A percentile compares a stretch with the other conserved stretches of the same genome.
Conservation (phyloP, 2,329 filamentous ascomycete genomes). For the Pyrenophora teres region DNA sequence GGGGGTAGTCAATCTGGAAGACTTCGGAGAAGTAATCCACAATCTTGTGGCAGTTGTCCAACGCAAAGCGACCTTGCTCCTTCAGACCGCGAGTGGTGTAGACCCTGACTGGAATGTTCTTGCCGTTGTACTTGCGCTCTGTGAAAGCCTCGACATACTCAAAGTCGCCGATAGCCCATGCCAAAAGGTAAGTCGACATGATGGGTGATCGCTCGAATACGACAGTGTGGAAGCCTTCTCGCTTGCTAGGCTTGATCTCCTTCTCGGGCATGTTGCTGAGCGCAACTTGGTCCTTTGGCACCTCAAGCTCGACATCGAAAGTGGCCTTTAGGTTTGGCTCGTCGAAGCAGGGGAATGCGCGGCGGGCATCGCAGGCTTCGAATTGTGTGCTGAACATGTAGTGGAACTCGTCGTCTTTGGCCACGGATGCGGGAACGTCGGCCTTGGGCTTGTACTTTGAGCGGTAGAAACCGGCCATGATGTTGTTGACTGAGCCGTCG, state of each 20-base stretch:
- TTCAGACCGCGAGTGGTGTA: conserved; percentile 96
- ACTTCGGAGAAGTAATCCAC: conserved; percentile 97
- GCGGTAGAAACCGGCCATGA: conserved; percentile 90
- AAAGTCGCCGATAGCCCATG: conserved; percentile 96
- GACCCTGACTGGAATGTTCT: conserved; percentile 87
- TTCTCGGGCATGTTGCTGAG: conserved; percentile 96
- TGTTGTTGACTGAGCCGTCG: conserved; percentile 79
- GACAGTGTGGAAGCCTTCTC: conserved; percentile 73
- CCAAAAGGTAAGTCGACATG: conserved; percentile 96
- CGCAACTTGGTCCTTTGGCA: conserved; percentile 84
- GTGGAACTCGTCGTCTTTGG: conserved; percentile 68
- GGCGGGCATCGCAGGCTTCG: conserved; percentile 91
- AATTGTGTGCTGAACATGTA: conserved; percentile 93
- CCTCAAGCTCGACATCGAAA: conserved; percentile 91
- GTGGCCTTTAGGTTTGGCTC: conserved; percentile 97
- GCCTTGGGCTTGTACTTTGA: conserved; percentile 87
- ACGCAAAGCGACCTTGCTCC: conserved; percentile 85
- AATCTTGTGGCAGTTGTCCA: conserved; percentile 89
- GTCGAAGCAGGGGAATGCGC: conserved; percentile 97
- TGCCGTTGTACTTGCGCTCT: conserved; percentile 86
- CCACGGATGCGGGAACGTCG: conserved; percentile 74
- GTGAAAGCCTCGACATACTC: conserved; percentile 95
- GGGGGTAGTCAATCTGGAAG: conserved; percentile 83
- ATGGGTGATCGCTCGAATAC: conserved; percentile 88
- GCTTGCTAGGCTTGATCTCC: conserved; percentile 72